phyloP scores from a whole-genome alignment of 129 eudicot species.

The Centrapalus pauciflorus region DNA sequence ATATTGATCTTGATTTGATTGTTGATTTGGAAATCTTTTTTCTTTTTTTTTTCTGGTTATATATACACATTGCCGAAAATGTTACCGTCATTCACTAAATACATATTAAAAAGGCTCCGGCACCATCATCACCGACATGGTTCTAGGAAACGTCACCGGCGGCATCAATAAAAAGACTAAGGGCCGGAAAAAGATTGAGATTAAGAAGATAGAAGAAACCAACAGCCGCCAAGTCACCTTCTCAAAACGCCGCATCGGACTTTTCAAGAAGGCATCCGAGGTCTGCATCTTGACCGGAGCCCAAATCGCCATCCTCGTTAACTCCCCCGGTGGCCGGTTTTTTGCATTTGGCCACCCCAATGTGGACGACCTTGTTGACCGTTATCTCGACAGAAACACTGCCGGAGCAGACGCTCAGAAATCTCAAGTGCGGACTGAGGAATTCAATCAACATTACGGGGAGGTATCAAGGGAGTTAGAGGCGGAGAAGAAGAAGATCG shows the following conservation, averaged over 20 bases:
- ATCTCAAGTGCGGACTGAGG: no score
- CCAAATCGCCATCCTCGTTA: constrained; percentile 4
- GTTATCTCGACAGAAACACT: neutral
- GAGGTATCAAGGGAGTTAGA: neutral
- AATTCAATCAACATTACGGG: neutral
- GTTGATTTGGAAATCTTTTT: no score
- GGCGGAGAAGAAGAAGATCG: neutral
- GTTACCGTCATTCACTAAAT: no score
- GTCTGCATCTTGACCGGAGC: constrained; percentile 11
- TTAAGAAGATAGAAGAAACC: neutral
- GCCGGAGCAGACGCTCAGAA: neutral
- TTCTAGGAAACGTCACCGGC: neutral
- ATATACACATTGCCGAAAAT: no score
- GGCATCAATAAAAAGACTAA: neutral
- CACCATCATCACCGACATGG: neutral
- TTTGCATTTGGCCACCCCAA: neutral
- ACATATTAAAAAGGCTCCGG: no score
- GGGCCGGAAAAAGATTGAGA: constrained; percentile 10
- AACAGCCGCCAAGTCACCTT: constrained; percentile 7
- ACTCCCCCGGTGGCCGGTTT: neutral
- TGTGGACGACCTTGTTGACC: neutral
- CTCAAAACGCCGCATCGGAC: constrained; percentile 9
- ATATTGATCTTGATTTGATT: no score
- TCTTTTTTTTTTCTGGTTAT: no score
- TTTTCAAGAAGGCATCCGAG: constrained; percentile 16